phyloP scores from a whole-genome alignment of 1,139 yeast species.

The Taphrina communis region DNA sequence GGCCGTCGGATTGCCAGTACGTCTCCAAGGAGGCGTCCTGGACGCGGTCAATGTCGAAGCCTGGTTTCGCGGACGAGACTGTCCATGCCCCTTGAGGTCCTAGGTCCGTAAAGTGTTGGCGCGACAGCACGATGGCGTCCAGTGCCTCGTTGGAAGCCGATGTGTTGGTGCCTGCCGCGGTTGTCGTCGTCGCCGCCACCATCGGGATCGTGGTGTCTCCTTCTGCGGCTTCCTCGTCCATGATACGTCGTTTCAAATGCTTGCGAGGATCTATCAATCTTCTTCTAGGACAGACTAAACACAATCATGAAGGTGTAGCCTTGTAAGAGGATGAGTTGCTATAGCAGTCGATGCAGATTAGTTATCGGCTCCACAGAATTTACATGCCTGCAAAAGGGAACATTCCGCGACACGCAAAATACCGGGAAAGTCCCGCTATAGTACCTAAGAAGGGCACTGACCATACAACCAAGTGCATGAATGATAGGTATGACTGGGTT shows the following conservation, averaged over 20 bases:
- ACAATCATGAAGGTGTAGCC: no score
- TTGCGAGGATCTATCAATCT: not conserved
- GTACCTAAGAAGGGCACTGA: not conserved
- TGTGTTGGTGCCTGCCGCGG: not conserved
- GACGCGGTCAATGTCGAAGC: constrained; percentile 71
- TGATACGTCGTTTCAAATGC: not conserved
- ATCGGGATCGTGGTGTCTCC: not conserved
- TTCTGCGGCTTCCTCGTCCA: constrained; percentile 3
- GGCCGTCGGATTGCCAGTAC: constrained; percentile 96
- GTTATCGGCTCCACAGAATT: not conserved
- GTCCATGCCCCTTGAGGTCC: constrained; percentile 87
- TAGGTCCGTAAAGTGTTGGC: constrained; percentile 58
- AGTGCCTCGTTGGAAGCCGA: constrained; percentile 13
- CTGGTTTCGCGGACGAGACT: constrained; percentile 75
- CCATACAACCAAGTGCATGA: not conserved
- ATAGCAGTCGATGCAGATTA: not conserved
- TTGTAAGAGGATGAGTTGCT: no score
- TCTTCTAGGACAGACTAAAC: no score
- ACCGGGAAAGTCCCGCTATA: no score
- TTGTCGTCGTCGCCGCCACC: not conserved
- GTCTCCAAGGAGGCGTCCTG: constrained; percentile 69
- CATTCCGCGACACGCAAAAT: no score
- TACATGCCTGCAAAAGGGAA: no score
- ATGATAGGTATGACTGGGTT: not conserved
- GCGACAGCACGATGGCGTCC: constrained; percentile 14